These are phyloP conservation scores for Quercus lobata DNA, from an alignment of 331 rosid genomes.

Conservation along the genomic window DNA sequence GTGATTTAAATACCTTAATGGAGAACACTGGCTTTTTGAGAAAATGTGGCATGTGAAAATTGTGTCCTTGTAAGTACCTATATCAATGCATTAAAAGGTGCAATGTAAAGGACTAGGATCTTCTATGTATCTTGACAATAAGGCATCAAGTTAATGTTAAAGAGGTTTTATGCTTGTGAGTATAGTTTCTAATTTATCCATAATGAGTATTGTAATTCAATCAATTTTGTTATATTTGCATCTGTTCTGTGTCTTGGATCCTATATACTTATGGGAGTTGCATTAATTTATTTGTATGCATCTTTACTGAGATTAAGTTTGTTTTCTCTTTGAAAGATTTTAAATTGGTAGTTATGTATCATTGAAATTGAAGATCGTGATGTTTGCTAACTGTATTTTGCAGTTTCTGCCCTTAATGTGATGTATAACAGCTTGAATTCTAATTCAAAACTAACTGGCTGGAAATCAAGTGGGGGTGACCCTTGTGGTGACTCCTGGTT, in stretches of 20 bases:
- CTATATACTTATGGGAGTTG: background rate
- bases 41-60: too few species aligned
- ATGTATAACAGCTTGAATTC: slow-evolving; percentile 69
- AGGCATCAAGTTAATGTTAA: too few species aligned
- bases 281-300: background rate
- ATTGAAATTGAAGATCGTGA: background rate
- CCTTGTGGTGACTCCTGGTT: slow-evolving; percentile 87
- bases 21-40: too few species aligned
- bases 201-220: background rate
- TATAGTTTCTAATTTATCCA: background rate
- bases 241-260: background rate
- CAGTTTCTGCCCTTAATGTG: slow-evolving; percentile 76
- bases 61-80: too few species aligned
- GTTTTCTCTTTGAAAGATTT: background rate
- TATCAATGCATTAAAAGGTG: too few species aligned
- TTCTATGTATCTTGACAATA: too few species aligned
- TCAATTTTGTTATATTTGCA: background rate
- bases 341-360: background rate
- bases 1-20: too few species aligned
- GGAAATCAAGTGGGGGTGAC: slow-evolving; percentile 83
- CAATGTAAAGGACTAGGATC: too few species aligned
- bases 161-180: background rate
- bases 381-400: slow-evolving; percentile 4
- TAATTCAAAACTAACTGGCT: slow-evolving; percentile 50
- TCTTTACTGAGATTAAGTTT: background rate